phyloP scores from a whole-genome alignment of 306 rosid species.

The barrel medic (Medicago truncatula) region DNA sequence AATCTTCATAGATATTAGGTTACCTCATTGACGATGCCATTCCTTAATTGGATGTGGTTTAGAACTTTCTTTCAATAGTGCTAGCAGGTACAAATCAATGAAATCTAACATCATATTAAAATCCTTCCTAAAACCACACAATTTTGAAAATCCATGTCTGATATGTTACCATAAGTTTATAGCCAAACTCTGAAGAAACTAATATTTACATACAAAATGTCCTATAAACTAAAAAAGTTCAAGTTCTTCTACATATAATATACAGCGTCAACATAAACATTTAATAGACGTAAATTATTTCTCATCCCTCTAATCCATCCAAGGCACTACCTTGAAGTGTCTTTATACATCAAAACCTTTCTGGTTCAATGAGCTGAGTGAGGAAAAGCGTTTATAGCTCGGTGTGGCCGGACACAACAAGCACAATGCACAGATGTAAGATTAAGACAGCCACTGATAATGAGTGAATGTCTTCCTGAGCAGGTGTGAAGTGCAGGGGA shows the following conservation, averaged over 20 bases:
- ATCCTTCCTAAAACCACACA: conserved; percentile 6
- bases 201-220: conserved; percentile 26
- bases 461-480: conserved; percentile 87
- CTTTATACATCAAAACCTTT: not conserved
- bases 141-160: not conserved
- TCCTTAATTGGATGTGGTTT: too few species aligned
- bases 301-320: conserved; percentile 18
- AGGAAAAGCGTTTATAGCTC: conserved; percentile 39
- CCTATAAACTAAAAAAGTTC: conserved; percentile 24
- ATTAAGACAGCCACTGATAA: conserved; percentile 85
- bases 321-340: conserved; percentile 29
- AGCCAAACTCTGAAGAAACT: conserved; percentile 22
- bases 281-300: conserved; percentile 30
- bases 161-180: conserved; percentile 10
- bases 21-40: too few species aligned
- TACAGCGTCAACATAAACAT: conserved; percentile 38
- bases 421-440: conserved; percentile 88
- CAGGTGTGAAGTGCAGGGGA: conserved; percentile 91
- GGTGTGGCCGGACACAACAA: conserved; percentile 74
- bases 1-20: too few species aligned
- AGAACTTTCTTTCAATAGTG: too few species aligned
- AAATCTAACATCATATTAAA: not conserved
- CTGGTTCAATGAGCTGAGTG: conserved; percentile 67
- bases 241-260: conserved; percentile 33
- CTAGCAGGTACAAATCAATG: not conserved